These are phyloP conservation scores for Betula pendula DNA, from an alignment of 306 rosid species.

Conservation along the genomic window DNA sequence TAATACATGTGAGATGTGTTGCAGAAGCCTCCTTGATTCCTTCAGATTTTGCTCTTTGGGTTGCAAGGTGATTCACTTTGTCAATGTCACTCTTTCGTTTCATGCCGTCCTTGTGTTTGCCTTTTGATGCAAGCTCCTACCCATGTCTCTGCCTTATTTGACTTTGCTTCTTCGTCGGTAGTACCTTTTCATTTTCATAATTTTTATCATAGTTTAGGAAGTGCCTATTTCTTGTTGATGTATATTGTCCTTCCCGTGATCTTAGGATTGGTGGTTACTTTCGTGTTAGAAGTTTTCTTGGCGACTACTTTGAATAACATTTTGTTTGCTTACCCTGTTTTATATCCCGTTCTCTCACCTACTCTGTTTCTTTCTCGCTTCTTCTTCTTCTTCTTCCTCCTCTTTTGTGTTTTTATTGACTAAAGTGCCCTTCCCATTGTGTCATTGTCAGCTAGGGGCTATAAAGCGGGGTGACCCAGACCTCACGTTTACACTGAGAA, in stretches of 20 bases:
- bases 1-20: slow-evolving; percentile 48
- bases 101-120: neutral
- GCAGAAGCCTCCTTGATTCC: slow-evolving; percentile 46
- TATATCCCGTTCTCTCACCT: neutral
- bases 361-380: neutral
- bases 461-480: slow-evolving; percentile 38
- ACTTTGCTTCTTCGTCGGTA: neutral
- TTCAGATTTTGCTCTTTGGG: slow-evolving; percentile 57
- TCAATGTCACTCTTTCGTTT: neutral
- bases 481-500: slow-evolving; percentile 36
- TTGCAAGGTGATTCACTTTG: slow-evolving; percentile 39
- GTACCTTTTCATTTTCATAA: too few relatives aligned
- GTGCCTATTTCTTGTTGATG: neutral
- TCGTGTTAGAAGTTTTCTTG: neutral
- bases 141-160: neutral
- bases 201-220: neutral
- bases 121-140: too few relatives aligned
- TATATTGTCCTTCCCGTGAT: neutral
- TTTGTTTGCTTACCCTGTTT: neutral
- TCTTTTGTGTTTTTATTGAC: neutral
- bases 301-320: neutral
- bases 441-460: slow-evolving; percentile 37
- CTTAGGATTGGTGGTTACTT: neutral
- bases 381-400: too few relatives aligned
- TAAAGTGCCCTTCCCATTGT: neutral